phyloP scores from a whole-genome alignment of 2,329 filamentous ascomycete species.

The Byssochlamys sp. region DNA sequence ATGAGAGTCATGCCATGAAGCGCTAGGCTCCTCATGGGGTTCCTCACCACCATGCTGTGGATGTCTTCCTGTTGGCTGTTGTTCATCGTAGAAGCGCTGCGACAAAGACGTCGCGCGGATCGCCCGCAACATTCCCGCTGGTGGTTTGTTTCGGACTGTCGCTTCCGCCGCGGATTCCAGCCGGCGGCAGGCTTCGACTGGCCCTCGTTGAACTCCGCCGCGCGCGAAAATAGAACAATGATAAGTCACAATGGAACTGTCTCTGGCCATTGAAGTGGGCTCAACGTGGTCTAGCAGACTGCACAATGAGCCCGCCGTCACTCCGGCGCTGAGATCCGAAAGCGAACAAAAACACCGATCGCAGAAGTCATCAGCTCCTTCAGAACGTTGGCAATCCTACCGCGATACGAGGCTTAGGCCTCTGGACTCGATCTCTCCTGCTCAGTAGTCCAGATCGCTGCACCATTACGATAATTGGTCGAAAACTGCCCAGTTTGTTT shows the following conservation, averaged over 20 bases:
- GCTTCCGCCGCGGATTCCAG: not conserved
- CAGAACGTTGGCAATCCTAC: not conserved
- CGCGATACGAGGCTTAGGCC: not conserved
- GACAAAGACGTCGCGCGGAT: not conserved
- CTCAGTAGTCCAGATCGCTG: too few relatives aligned
- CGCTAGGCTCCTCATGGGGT: not conserved
- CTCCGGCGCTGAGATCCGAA: not conserved
- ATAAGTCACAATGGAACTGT: not conserved
- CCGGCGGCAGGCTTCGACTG: not conserved
- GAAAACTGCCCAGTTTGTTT: not conserved
- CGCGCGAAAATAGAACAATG: not conserved
- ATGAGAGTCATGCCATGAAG: not conserved
- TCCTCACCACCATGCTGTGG: not conserved
- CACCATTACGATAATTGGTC: too few relatives aligned
- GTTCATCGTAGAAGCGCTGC: not conserved
- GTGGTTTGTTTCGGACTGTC: not conserved
- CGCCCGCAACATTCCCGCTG: not conserved
- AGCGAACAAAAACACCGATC: not conserved
- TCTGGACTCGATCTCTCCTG: not conserved
- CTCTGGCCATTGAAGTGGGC: not conserved
- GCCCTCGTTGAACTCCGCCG: not conserved
- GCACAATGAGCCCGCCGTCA: not conserved
- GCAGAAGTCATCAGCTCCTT: not conserved
- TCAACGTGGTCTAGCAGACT: not conserved
- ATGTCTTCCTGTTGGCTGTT: not conserved